phyloP scores from a whole-genome alignment of 2,329 filamentous ascomycete species.

The Ceratocystis lukuohia region DNA sequence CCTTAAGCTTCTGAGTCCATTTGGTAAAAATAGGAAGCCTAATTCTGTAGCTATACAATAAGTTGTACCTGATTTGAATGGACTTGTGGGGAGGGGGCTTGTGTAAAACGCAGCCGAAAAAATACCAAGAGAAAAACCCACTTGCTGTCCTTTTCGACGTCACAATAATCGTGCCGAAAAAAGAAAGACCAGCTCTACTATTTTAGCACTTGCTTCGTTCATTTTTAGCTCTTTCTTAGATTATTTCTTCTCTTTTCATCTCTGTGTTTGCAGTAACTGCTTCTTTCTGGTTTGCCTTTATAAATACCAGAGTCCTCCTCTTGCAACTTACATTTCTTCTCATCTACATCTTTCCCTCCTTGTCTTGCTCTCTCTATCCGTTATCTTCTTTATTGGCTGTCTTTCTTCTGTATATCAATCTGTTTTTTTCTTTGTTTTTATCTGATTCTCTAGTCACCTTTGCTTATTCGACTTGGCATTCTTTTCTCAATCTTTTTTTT shows the following conservation, averaged over 20 bases:
- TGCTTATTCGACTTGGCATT: neutral
- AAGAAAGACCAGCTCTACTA: neutral
- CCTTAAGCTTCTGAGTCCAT: too few relatives aligned
- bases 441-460: too few relatives aligned
- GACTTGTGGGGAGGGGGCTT: neutral
- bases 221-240: neutral
- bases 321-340: neutral
- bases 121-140: constrained; percentile 1
- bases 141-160: constrained; percentile 21
- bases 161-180: neutral
- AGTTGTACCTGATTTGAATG: too few relatives aligned
- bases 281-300: neutral
- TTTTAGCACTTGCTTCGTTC: constrained; percentile 1
- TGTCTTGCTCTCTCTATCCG: neutral
- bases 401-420: neutral
- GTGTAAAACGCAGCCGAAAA: neutral
- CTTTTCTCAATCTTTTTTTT: neutral
- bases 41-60: too few relatives aligned
- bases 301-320: neutral
- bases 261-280: neutral
- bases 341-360: neutral
- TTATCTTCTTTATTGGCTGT: neutral
- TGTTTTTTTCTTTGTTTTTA: too few relatives aligned
- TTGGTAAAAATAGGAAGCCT: too few relatives aligned
- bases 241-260: neutral